phyloP scores from a whole-genome alignment of 2,329 filamentous ascomycete species.

The Aspergillus unguis region DNA sequence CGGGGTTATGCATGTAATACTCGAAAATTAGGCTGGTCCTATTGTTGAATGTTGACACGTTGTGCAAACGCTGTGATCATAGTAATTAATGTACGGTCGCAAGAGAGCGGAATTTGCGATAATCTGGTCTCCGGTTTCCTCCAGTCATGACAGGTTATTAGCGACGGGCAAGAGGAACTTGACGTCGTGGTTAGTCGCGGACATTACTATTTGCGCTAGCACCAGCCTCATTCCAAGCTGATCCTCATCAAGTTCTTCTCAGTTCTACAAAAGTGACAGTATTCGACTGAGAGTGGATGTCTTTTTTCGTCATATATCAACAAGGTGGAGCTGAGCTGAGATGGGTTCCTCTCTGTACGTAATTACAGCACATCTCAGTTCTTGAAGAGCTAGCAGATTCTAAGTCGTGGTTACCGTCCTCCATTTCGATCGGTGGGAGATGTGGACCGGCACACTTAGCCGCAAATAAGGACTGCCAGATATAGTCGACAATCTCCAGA shows the following conservation, averaged over 20 bases:
- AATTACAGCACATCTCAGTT: neutral
- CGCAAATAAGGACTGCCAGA: conserved; percentile 6
- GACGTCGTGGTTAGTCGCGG: conserved; percentile 3
- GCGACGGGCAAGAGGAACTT: conserved; percentile 4
- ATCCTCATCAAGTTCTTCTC: too few relatives aligned
- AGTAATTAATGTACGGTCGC: neutral
- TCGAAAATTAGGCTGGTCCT: conserved; percentile 8
- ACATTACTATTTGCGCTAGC: conserved; percentile 7
- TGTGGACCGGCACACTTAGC: conserved; percentile 18
- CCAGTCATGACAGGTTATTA: conserved; percentile 5
- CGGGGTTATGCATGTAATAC: conserved; percentile 14
- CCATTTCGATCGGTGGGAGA: conserved; percentile 9
- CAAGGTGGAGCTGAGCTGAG: conserved; percentile 28
- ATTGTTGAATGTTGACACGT: conserved; percentile 4
- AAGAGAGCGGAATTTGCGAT: neutral
- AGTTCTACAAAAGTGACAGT: too few relatives aligned
- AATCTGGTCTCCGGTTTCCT: neutral
- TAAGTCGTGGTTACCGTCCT: neutral
- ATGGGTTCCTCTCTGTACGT: neutral
- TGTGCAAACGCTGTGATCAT: conserved; percentile 1
- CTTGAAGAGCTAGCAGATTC: too few relatives aligned
- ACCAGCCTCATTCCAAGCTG: too few relatives aligned
- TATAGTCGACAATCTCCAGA: neutral
- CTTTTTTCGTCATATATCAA: conserved; percentile 17
- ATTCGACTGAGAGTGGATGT: conserved; percentile 9